Conservation (phyloP, 768 basidiomycete species). For the Tulasnella sp. region DNA sequence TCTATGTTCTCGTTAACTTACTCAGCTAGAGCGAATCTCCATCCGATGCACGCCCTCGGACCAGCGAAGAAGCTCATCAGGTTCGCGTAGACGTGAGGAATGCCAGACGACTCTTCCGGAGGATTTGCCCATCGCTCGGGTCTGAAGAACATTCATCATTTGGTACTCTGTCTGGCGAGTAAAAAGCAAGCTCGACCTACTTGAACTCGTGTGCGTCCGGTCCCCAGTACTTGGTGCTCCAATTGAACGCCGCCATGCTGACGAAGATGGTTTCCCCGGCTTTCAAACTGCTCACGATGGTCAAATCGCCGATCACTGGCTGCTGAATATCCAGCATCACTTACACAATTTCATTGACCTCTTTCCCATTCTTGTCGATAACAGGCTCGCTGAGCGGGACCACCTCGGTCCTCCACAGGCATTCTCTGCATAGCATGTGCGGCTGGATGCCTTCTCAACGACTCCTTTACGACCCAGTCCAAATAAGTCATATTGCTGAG, state of each 20-base stretch:
- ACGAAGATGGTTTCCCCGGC: constrained; percentile 10
- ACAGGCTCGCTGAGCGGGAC: constrained; percentile 41
- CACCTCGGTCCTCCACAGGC: constrained; percentile 40
- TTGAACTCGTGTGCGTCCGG: constrained; percentile 15
- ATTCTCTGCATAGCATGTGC: constrained; percentile 34
- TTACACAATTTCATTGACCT: constrained; percentile 32
- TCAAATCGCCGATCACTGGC: too few species aligned
- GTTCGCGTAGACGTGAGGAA: constrained; percentile 7
- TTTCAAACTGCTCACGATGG: neutral
- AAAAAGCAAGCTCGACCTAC: neutral
- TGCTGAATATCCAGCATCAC: neutral
- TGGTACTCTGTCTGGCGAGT: neutral
- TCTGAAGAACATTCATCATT: neutral
- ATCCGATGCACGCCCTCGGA: constrained; percentile 14
- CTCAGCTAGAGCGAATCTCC: constrained; percentile 13
- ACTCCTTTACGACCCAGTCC: constrained; percentile 33
- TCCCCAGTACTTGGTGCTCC: constrained; percentile 16
- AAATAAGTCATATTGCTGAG: constrained; percentile 23
- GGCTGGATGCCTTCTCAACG: constrained; percentile 44
- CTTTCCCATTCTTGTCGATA: constrained; percentile 32
- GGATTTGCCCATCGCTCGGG: constrained; percentile 10
- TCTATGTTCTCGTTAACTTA: too few species aligned
- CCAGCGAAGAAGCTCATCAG: constrained; percentile 11
- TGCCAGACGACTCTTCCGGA: neutral
- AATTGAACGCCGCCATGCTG: constrained; percentile 8